Evolutionary conservation across 106 monocot species (phyloP).

Genomic region (Ottelia alismoides): DNA sequence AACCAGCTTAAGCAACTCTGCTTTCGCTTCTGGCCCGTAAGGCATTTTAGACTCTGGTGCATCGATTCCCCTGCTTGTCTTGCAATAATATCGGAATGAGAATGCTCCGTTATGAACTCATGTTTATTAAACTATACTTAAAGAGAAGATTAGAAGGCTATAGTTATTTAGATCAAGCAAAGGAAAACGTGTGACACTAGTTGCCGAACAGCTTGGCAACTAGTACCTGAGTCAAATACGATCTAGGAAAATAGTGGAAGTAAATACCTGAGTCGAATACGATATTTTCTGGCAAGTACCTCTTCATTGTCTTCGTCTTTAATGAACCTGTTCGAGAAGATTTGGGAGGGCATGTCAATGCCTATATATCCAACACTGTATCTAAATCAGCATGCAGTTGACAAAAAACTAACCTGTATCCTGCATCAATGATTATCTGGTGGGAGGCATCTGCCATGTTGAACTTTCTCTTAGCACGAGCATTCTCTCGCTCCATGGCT

Average conservation of each 20-base stretch:
- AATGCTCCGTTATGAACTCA: not conserved
- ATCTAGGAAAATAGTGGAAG: not conserved
- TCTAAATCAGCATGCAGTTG: not conserved
- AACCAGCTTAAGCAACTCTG: constrained; percentile 49
- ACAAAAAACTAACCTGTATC: constrained; percentile 40
- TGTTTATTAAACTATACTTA: not conserved
- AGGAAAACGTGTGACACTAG: no score
- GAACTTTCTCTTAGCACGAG: constrained; percentile 48
- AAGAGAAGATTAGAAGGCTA: no score
- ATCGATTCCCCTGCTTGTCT: constrained; percentile 70
- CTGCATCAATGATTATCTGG: constrained; percentile 51
- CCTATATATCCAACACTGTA: not conserved
- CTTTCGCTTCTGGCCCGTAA: constrained; percentile 82
- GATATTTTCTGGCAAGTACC: constrained; percentile 60
- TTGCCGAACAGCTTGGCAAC: no score
- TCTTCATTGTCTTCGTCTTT: constrained; percentile 33
- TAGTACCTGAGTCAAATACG: not conserved
- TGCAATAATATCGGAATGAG: not conserved
- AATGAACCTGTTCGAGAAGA: constrained; percentile 28
- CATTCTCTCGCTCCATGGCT: constrained; percentile 37
- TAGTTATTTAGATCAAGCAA: no score
- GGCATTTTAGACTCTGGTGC: constrained; percentile 87
- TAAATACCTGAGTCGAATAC: constrained; percentile 72
- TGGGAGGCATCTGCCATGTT: constrained; percentile 53
- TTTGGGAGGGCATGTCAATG: not conserved